Evolutionary conservation across 805 yeast genomes (phyloP).

Genomic region (Teunomyces funiuensis): DNA sequence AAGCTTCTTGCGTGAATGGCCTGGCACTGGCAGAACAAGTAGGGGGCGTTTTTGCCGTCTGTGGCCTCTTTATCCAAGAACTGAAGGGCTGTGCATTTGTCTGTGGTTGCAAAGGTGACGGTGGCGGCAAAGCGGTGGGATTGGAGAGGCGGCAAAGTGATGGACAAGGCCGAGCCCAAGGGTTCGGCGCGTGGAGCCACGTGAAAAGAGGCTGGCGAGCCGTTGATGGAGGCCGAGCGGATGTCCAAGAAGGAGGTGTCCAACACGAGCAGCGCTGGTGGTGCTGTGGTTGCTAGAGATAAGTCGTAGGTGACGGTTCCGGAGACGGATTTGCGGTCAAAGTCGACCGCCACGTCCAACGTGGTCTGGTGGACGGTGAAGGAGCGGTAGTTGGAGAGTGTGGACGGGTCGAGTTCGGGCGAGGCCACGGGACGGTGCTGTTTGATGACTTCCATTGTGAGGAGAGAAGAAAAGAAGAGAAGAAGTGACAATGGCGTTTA

Average conservation of each 20-base stretch:
- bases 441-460: constrained; percentile 12
- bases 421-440: constrained; percentile 34
- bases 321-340: constrained; percentile 20
- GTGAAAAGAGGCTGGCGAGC: constrained; percentile 11
- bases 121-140: constrained; percentile 11
- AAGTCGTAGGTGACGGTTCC: constrained; percentile 27
- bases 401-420: constrained; percentile 72
- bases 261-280: constrained; percentile 14
- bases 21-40: constrained; percentile 37
- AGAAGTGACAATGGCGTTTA: not conserved
- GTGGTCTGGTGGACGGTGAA: constrained; percentile 20
- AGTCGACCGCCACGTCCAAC: constrained; percentile 23
- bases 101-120: constrained; percentile 27
- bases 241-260: constrained; percentile 30
- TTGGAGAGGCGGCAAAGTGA: constrained; percentile 12
- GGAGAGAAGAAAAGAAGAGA: not conserved
- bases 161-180: constrained; percentile 26
- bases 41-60: constrained; percentile 33
- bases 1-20: constrained; percentile 37
- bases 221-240: constrained; percentile 19
- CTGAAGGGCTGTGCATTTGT: constrained; percentile 34
- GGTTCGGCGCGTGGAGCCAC: constrained; percentile 16
- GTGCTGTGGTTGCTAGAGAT: not conserved
- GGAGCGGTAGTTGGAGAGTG: constrained; percentile 44
- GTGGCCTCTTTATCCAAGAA: constrained; percentile 25